phyloP scores from a whole-genome alignment of 345 rosid genomes.

The Psidium friedrichsthalianum region DNA sequence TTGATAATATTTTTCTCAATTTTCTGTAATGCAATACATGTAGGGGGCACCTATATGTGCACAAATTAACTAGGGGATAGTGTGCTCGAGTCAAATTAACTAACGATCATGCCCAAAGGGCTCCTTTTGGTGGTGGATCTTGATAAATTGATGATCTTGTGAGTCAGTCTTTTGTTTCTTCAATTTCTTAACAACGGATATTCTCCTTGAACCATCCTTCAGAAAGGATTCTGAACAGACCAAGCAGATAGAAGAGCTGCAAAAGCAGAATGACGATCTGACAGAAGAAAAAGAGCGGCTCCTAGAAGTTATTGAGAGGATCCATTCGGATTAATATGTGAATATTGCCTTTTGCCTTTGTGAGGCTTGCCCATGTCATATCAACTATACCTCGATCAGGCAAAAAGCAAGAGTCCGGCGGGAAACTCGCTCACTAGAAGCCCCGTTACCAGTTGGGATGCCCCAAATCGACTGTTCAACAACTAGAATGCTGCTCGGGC shows the following conservation, averaged over 20 bases:
- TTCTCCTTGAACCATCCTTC: background rate
- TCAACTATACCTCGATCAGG: background rate
- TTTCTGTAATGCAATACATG: background rate
- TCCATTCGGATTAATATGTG: constrained; percentile 28
- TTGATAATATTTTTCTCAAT: background rate
- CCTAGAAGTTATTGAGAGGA: constrained; percentile 54
- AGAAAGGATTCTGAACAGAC: constrained; percentile 77
- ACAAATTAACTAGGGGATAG: background rate
- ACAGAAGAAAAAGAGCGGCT: constrained; percentile 54
- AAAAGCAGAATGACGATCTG: constrained; percentile 50
- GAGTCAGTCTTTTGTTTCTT: background rate
- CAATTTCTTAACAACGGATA: background rate
- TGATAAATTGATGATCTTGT: background rate
- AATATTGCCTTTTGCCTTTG: background rate
- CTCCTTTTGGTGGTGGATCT: background rate
- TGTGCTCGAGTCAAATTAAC: background rate
- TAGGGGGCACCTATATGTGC: background rate
- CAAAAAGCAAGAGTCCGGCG: background rate
- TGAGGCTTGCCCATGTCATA: background rate
- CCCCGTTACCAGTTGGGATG: background rate
- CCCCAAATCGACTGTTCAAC: background rate
- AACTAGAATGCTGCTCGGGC: background rate
- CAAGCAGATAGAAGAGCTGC: constrained; percentile 65
- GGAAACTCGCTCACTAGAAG: background rate
- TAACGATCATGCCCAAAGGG: background rate